These are phyloP conservation scores for Megacollybia marginata DNA, from an alignment of 768 basidiomycete genomes.

Conservation along the genomic window DNA sequence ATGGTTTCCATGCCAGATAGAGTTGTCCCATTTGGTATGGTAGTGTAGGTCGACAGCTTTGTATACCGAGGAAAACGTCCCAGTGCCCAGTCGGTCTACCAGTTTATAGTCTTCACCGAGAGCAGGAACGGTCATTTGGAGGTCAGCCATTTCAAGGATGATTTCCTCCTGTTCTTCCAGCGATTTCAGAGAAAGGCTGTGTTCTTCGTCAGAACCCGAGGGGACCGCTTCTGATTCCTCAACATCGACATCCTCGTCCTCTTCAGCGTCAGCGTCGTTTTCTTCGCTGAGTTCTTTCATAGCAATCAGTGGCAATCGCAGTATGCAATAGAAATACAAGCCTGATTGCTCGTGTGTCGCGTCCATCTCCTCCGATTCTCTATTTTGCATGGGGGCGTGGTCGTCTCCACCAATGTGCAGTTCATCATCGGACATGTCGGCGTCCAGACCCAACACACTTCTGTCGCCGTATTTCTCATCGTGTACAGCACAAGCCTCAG, in stretches of 20 bases:
- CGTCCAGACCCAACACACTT: conserved; percentile 26
- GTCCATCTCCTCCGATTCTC: conserved; percentile 7
- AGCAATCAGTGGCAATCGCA: neutral
- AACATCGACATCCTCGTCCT: conserved; percentile 19
- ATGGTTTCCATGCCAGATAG: conserved; percentile 64
- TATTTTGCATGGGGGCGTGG: conserved; percentile 5
- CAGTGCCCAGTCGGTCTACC: conserved; percentile 89
- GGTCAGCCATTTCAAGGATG: conserved; percentile 65
- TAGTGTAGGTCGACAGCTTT: conserved; percentile 82
- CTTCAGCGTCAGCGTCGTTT: conserved; percentile 19
- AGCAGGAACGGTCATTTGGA: conserved; percentile 60
- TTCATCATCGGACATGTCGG: conserved; percentile 46
- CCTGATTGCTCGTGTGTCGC: conserved; percentile 16
- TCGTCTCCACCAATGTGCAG: conserved; percentile 11
- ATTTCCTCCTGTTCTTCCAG: conserved; percentile 70
- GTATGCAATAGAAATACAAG: conserved; percentile 14
- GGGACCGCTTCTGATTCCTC: conserved; percentile 26
- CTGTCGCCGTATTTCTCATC: conserved; percentile 5
- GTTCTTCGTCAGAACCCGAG: conserved; percentile 43
- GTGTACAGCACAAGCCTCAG: conserved; percentile 13
- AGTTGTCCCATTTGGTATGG: conserved; percentile 71
- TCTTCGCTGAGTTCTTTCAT: conserved; percentile 21
- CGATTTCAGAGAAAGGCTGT: conserved; percentile 47
- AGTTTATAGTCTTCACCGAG: conserved; percentile 65
- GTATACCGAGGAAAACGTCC: conserved; percentile 99